phyloP scores from a whole-genome alignment of 78 protist genomes.

The Chrysochromulina tobinii region DNA sequence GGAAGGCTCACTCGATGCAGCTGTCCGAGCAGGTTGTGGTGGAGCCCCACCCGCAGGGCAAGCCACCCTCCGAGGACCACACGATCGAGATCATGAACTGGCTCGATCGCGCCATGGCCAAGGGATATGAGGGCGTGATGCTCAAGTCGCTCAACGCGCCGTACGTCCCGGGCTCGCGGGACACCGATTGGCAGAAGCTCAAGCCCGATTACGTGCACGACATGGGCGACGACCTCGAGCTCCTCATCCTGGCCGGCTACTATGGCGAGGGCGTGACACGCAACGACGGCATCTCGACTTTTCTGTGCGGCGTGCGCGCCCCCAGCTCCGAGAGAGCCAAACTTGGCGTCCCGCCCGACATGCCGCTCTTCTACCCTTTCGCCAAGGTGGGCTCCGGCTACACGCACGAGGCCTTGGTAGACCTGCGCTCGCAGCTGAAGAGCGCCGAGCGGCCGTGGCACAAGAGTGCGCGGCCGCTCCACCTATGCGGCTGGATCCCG shows the following conservation, averaged over 20 bases:
- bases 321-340: neutral
- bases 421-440: neutral
- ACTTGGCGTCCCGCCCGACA: neutral
- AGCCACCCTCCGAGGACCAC: no score
- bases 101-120: neutral
- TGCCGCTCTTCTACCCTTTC: neutral
- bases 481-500: neutral
- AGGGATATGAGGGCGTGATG: neutral
- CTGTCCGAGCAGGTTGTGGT: neutral
- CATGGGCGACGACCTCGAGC: neutral
- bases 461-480: neutral
- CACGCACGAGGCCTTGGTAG: neutral
- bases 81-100: neutral
- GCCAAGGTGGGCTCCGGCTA: constrained; percentile 26
- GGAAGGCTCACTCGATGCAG: neutral
- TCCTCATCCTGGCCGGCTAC: neutral
- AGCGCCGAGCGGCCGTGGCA: neutral
- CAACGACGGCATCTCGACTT: neutral
- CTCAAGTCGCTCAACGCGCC: neutral
- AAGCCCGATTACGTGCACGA: constrained; percentile 7
- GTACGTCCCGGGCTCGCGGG: neutral
- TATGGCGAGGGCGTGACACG: neutral
- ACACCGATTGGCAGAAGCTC: neutral
- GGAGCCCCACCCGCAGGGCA: neutral
- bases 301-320: neutral